Percentiles rank a stretch among this genome's conserved stretches.
Evolutionary conservation across 2,329 filamentous ascomycete species (phyloP).

Genomic region (Daldinia sp.): DNA sequence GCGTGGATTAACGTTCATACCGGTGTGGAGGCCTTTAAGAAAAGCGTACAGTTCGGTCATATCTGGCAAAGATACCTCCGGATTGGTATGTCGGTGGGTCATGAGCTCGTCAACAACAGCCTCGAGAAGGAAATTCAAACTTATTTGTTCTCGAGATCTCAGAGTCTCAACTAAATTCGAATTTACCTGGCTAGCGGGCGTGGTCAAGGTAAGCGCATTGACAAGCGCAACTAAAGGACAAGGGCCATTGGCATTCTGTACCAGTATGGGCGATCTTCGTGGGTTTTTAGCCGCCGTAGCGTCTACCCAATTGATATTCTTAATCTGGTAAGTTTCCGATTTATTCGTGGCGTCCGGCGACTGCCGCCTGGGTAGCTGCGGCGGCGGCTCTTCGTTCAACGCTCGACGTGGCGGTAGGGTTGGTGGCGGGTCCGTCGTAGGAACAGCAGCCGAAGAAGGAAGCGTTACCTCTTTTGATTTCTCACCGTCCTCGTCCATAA

Average conservation of each 20-base stretch:
- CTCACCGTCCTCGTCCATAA: conserved; percentile 44
- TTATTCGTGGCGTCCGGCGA: conserved; percentile 52
- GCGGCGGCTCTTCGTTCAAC: conserved; percentile 36
- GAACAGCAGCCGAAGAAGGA: conserved; percentile 31
- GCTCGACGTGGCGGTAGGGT: conserved; percentile 51
- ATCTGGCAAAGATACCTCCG: conserved; percentile 76
- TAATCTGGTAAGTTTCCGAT: conserved; percentile 88
- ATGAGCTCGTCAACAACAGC: conserved; percentile 94
- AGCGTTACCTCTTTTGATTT: conserved; percentile 33
- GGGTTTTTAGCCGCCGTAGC: conserved; percentile 65
- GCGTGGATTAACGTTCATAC: conserved; percentile 97
- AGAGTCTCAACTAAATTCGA: conserved; percentile 82
- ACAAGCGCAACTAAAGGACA: conserved; percentile 93
- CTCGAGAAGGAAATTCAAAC: conserved; percentile 83
- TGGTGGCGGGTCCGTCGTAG: conserved; percentile 43
- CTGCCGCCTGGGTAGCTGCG: conserved; percentile 52
- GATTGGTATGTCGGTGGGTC: conserved; percentile 72
- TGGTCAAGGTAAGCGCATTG: conserved; percentile 88
- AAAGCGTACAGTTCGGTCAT: conserved; percentile 89
- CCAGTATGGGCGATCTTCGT: conserved; percentile 83
- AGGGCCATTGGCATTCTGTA: conserved; percentile 93
- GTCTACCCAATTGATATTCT: conserved; percentile 88
- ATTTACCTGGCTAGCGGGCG: conserved; percentile 66
- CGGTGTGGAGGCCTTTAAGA: conserved; percentile 86
- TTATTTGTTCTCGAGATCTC: conserved; percentile 84